These are phyloP conservation scores for Mycosarcoma mackinlayi DNA, from an alignment of 1,284 basidiomycete genomes.

Conservation along the genomic window DNA sequence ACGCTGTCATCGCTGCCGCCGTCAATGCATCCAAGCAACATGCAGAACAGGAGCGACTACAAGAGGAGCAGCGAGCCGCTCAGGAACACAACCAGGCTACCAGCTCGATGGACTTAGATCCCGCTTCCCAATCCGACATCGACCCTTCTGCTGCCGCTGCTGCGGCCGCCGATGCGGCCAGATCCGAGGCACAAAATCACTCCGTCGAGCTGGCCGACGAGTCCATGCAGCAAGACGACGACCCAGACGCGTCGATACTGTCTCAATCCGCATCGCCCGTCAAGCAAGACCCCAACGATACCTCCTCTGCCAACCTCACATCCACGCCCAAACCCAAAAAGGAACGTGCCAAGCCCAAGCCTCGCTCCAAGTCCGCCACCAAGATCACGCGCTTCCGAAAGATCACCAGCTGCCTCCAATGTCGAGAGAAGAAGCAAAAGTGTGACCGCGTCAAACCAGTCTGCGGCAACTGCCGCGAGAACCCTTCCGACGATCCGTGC, in stretches of 20 bases:
- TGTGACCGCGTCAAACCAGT: slow-evolving; percentile 61
- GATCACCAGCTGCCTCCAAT: slow-evolving; percentile 59
- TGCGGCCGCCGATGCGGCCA: slow-evolving; percentile 12
- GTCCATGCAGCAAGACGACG: slow-evolving; percentile 24
- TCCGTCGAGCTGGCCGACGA: slow-evolving; percentile 14
- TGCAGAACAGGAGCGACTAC: slow-evolving; percentile 33
- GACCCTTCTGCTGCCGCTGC: slow-evolving; percentile 35
- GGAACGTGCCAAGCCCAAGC: slow-evolving; percentile 54
- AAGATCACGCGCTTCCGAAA: slow-evolving; percentile 62
- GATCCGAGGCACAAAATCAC: not conserved
- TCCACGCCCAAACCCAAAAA: slow-evolving; percentile 43
- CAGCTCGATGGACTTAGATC: slow-evolving; percentile 31
- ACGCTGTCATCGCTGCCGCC: slow-evolving; percentile 45
- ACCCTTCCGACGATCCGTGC: slow-evolving; percentile 48
- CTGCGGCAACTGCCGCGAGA: slow-evolving; percentile 56
- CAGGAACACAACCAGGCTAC: slow-evolving; percentile 7
- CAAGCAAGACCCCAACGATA: slow-evolving; percentile 23
- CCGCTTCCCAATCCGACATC: slow-evolving; percentile 29
- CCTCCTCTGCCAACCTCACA: slow-evolving; percentile 21
- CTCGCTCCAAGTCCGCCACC: slow-evolving; percentile 50
- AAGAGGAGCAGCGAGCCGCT: slow-evolving; percentile 29
- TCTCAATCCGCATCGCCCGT: slow-evolving; percentile 26
- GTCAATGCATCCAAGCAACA: slow-evolving; percentile 44
- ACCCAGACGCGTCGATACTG: slow-evolving; percentile 43
- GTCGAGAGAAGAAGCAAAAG: slow-evolving; percentile 62